These are phyloP conservation scores for Pythium rhizo-oryzae DNA, from an alignment of 352 stramenopile species.

Conservation along the genomic window DNA sequence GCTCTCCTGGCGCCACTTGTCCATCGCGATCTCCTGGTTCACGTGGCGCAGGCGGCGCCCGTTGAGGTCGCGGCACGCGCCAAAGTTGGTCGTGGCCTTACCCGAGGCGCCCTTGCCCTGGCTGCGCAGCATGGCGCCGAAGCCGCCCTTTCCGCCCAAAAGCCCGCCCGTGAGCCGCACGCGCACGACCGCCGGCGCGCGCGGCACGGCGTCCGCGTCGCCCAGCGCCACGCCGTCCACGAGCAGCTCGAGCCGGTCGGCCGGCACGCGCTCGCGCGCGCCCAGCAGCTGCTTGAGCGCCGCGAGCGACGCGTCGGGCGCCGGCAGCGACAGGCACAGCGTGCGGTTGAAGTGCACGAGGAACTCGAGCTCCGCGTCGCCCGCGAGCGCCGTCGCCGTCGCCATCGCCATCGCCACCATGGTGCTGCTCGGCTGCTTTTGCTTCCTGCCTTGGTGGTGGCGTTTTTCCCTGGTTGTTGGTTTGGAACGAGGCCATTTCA, in stretches of 20 bases:
- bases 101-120: conserved; percentile 72
- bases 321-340: conserved; percentile 67
- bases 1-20: conserved; percentile 75
- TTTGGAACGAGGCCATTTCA: too few relatives aligned
- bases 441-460: too few relatives aligned
- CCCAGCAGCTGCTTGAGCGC: conserved; percentile 48
- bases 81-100: conserved; percentile 78
- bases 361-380: conserved; percentile 47
- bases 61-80: conserved; percentile 68
- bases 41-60: conserved; percentile 81
- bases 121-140: conserved; percentile 84
- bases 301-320: conserved; percentile 39
- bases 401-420: background rate
- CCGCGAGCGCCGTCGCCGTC: too few relatives aligned
- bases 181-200: conserved; percentile 59
- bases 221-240: conserved; percentile 54
- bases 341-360: conserved; percentile 83
- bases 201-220: conserved; percentile 45
- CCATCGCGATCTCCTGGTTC: conserved; percentile 86
- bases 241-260: conserved; percentile 58
- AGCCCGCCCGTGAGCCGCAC: conserved; percentile 65
- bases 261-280: conserved; percentile 46
- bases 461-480: too few relatives aligned
- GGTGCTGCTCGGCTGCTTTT: too few relatives aligned
- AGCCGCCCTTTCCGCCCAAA: conserved; percentile 81